Evolutionary conservation across 2,329 filamentous ascomycete genomes (phyloP).

Genomic region (Fusarium coicis): DNA sequence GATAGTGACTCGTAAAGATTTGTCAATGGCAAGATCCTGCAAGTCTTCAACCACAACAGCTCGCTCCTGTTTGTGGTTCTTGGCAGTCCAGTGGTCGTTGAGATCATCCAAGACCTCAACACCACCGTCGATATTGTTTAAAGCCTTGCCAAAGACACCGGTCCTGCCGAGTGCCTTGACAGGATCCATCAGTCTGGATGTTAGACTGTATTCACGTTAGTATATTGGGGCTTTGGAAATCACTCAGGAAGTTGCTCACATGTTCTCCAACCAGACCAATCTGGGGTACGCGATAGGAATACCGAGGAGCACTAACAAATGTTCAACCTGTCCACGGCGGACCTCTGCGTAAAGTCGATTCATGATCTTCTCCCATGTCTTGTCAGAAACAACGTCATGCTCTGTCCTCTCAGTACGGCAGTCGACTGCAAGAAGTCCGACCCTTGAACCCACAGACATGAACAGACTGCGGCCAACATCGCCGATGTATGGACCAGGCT

Average conservation of each 20-base stretch:
- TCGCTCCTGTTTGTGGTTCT: conserved; percentile 91
- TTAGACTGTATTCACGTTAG: conserved; percentile 68
- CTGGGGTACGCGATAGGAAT: conserved; percentile 86
- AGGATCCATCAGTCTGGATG: conserved; percentile 86
- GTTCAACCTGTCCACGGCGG: conserved; percentile 84
- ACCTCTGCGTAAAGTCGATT: conserved; percentile 87
- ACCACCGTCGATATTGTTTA: conserved; percentile 91
- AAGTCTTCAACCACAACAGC: conserved; percentile 88
- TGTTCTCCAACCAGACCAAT: conserved; percentile 76
- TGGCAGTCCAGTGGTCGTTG: conserved; percentile 98
- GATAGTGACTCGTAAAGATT: conserved; percentile 91
- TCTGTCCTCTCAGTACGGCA: conserved; percentile 90
- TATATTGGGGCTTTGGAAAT: conserved; percentile 1
- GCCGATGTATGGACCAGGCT: conserved; percentile 89
- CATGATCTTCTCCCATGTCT: conserved; percentile 88
- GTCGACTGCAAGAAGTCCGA: conserved; percentile 88
- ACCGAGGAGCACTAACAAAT: conserved; percentile 87
- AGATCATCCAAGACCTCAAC: conserved; percentile 92
- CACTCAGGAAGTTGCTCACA: conserved; percentile 58
- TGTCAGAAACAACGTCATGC: conserved; percentile 81
- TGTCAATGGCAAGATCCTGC: conserved; percentile 92
- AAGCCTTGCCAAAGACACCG: conserved; percentile 80
- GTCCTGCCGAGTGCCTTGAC: conserved; percentile 88
- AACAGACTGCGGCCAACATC: conserved; percentile 88
- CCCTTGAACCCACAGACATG: conserved; percentile 80